phyloP scores from a whole-genome alignment of 2,329 filamentous ascomycete genomes.

The Fusarium austroafricanum region DNA sequence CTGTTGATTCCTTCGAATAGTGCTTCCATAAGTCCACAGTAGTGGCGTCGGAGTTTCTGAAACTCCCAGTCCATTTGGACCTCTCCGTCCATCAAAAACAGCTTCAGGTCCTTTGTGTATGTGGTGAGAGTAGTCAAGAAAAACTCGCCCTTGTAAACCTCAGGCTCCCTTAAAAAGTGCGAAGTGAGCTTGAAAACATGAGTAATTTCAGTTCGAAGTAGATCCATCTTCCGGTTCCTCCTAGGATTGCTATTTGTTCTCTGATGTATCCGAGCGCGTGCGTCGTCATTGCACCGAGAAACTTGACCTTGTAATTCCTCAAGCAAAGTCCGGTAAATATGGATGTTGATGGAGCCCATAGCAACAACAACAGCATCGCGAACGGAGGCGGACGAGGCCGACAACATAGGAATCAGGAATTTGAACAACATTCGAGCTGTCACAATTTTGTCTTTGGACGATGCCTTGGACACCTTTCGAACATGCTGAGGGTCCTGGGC shows the following conservation, averaged over 20 bases:
- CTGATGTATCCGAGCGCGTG: constrained; percentile 86
- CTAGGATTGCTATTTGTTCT: constrained; percentile 85
- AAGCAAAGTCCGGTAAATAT: constrained; percentile 89
- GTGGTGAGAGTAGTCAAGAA: constrained; percentile 88
- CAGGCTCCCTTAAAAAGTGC: constrained; percentile 82
- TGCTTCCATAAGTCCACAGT: constrained; percentile 92
- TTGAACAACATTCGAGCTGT: constrained; percentile 92
- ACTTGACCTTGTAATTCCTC: constrained; percentile 92
- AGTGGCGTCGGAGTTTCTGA: constrained; percentile 89
- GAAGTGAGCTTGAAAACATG: constrained; percentile 96
- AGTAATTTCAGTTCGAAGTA: constrained; percentile 91
- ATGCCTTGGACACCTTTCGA: constrained; percentile 80
- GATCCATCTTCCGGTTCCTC: constrained; percentile 84
- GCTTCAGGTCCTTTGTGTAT: constrained; percentile 90
- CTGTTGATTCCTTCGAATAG: constrained; percentile 91
- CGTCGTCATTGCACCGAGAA: constrained; percentile 86
- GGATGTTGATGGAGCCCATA: constrained; percentile 93
- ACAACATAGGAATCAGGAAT: constrained; percentile 88
- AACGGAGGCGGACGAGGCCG: constrained; percentile 81
- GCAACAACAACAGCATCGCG: constrained; percentile 91
- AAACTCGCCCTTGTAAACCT: constrained; percentile 88
- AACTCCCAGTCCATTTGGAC: constrained; percentile 96
- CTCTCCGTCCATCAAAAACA: constrained; percentile 94
- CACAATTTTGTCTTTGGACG: constrained; percentile 79
- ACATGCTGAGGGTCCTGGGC: constrained; percentile 76